Percentiles rank a stretch among this genome's conserved stretches.
These are phyloP conservation scores for Beauveria caledonica DNA, from an alignment of 2,329 filamentous ascomycete species.

Conservation along the genomic window DNA sequence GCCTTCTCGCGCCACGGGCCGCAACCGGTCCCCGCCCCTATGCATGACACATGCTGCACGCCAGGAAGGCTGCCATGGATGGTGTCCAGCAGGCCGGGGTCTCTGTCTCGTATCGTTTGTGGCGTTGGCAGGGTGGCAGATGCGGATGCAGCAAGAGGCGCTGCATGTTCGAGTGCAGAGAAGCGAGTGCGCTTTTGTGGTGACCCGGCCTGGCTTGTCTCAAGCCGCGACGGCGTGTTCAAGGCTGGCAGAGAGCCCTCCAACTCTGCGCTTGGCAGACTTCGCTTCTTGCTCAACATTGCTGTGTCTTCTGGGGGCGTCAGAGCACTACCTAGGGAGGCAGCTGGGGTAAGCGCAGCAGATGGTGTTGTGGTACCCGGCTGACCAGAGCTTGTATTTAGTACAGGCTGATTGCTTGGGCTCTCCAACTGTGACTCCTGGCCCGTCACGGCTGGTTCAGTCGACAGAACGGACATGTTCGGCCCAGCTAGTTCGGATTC, in stretches of 20 bases:
- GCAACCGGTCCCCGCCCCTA: conserved; percentile 29
- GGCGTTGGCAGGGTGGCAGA: background rate
- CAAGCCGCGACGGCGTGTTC: background rate
- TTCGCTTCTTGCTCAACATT: conserved; percentile 36
- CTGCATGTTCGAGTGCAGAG: background rate
- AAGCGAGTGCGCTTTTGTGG: conserved; percentile 9
- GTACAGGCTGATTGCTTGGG: background rate
- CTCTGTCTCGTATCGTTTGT: background rate
- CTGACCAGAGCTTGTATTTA: background rate
- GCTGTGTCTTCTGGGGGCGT: conserved; percentile 48
- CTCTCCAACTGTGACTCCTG: conserved; percentile 1
- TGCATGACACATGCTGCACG: conserved; percentile 31
- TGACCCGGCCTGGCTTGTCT: background rate
- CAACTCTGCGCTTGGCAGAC: conserved; percentile 18
- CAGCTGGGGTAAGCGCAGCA: background rate
- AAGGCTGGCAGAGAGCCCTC: background rate
- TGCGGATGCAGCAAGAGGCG: background rate
- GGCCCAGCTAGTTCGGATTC: conserved; percentile 42
- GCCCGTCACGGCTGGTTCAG: conserved; percentile 17
- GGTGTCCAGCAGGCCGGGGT: background rate
- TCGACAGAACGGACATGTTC: conserved; percentile 34
- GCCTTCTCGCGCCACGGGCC: conserved; percentile 49
- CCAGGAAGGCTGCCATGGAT: conserved; percentile 11
- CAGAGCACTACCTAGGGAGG: conserved; percentile 30
- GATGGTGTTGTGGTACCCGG: background rate